Percentiles rank a stretch among this genome's conserved stretches.
phyloP scores from a whole-genome alignment of 106 monocot genomes.

The Posidonia australis region DNA sequence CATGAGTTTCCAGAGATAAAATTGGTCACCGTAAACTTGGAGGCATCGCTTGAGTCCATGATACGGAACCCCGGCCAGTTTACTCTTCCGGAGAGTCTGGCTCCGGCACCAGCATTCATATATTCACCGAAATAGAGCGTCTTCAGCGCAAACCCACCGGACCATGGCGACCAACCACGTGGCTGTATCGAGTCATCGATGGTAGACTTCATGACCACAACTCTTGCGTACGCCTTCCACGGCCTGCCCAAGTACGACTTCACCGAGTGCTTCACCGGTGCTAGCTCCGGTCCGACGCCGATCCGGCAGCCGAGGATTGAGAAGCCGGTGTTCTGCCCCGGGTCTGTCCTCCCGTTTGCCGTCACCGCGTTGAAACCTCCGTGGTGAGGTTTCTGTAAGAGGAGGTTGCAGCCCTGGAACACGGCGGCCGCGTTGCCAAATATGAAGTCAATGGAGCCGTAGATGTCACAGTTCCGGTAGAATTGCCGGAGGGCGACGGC shows the following conservation, averaged over 20 bases:
- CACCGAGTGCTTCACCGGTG: neutral
- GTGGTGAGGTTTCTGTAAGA: conserved; percentile 45
- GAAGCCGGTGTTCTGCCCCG: conserved; percentile 57
- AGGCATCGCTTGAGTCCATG: conserved; percentile 19
- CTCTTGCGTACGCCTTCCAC: conserved; percentile 60
- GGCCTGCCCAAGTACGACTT: conserved; percentile 52
- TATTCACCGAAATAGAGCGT: conserved; percentile 61
- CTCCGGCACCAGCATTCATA: conserved; percentile 38
- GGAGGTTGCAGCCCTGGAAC: conserved; percentile 63
- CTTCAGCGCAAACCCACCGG: conserved; percentile 29
- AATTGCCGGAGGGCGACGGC: conserved; percentile 65
- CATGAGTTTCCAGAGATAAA: conserved; percentile 48
- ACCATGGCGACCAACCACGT: conserved; percentile 51
- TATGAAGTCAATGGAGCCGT: conserved; percentile 74
- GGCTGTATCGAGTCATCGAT: conserved; percentile 42
- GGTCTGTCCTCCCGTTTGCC: conserved; percentile 54
- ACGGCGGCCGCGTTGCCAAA: conserved; percentile 81
- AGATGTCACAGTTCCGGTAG: conserved; percentile 67
- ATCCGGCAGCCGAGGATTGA: conserved; percentile 49
- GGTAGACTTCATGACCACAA: conserved; percentile 50
- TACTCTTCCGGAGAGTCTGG: conserved; percentile 27
- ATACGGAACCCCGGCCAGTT: conserved; percentile 54
- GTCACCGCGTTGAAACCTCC: conserved; percentile 44
- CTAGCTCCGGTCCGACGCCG: conserved; percentile 26
- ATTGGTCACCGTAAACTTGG: conserved; percentile 36